Percentiles rank a stretch among this genome's conserved stretches.
Conservation (phyloP, 306 rosid species). For the Medicago ruthenica region DNA sequence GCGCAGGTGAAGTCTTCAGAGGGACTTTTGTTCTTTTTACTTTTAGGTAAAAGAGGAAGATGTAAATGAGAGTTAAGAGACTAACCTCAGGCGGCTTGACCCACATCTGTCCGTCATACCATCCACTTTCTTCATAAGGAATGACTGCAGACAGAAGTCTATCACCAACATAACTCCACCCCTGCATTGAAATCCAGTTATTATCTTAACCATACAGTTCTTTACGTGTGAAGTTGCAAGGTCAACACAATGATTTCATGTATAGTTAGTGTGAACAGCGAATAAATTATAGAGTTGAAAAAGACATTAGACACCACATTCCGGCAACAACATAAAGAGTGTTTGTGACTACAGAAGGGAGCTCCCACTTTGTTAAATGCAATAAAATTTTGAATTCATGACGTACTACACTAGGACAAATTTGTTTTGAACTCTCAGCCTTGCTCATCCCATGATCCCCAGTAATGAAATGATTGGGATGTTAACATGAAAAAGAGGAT, state of each 20-base stretch:
- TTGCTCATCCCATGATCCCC: slow-evolving; percentile 12
- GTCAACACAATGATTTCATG: background rate
- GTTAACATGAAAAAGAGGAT: slow-evolving; percentile 31
- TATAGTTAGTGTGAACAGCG: background rate
- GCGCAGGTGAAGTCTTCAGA: slow-evolving; percentile 11
- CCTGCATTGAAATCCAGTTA: slow-evolving; percentile 55
- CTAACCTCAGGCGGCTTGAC: slow-evolving; percentile 97
- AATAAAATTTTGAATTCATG: slow-evolving; percentile 15
- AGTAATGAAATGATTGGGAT: slow-evolving; percentile 7
- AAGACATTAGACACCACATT: slow-evolving; percentile 17
- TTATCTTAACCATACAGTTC: slow-evolving; percentile 24
- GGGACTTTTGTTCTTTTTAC: slow-evolving; percentile 23
- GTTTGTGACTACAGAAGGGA: background rate
- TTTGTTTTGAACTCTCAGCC: slow-evolving; percentile 31
- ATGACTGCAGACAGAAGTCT: slow-evolving; percentile 95
- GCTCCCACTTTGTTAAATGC: slow-evolving; percentile 5
- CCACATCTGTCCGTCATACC: slow-evolving; percentile 99
- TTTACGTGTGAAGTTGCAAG: slow-evolving; percentile 21
- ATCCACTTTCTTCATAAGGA: slow-evolving; percentile 97
- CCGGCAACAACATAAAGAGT: slow-evolving; percentile 19
- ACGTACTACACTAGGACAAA: background rate
- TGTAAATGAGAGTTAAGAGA: slow-evolving; percentile 22
- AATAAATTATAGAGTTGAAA: slow-evolving; percentile 23
- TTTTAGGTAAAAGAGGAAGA: slow-evolving; percentile 31
- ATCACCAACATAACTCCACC: slow-evolving; percentile 99